Evolutionary conservation across 2,329 filamentous ascomycete genomes (phyloP), one percentile per base, ranked within the genome.

Genomic region (Colletotrichum kahawae): DNA sequence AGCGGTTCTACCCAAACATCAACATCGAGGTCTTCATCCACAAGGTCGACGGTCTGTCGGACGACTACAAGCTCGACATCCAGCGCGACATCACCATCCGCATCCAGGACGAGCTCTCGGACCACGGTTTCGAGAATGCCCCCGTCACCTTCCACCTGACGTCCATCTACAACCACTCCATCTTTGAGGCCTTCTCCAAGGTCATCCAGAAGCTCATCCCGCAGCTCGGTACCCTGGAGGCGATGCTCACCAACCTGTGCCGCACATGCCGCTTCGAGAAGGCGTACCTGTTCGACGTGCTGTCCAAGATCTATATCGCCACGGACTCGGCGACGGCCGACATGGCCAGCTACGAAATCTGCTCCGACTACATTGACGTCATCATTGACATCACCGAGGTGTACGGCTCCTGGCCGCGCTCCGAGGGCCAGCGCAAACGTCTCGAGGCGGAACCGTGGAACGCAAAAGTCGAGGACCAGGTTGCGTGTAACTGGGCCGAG

Each of bases 21-120:
- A 98, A 98, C 84, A 94, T 99, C 78, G 96, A 98, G 83, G 96
- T 99, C 66, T 98, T 99, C 84, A 98, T 99, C 80, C 97, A 99
- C 90, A 99, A 99, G 84, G 96, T 98, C 38, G 97, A 99, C 82
- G 96, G 96, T n/a, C 89, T 99, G 18, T 97, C 95, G 33, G 97
- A 98, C 79, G 97, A 99, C 84, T 98, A 97, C 88, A 96, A 97
- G 82, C 92, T 96, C 74, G 97, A 99, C 81, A 98, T 97, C 21
- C 97, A 98, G 86, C 94, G 97, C 74, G 97, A 99, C 84, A 98
- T 99, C 77, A 96, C 96, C 67, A 97, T 98, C 82, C 93, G 95
- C 51, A 98, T 98, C 77, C 95, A 98, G 80, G 97, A 99, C 82
- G 97, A 99, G 83, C 91, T 99, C 36, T 96, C 94, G 13, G 97